phyloP scores from a whole-genome alignment of 345 rosid genomes.

The Crucihimalaya himalaica region DNA sequence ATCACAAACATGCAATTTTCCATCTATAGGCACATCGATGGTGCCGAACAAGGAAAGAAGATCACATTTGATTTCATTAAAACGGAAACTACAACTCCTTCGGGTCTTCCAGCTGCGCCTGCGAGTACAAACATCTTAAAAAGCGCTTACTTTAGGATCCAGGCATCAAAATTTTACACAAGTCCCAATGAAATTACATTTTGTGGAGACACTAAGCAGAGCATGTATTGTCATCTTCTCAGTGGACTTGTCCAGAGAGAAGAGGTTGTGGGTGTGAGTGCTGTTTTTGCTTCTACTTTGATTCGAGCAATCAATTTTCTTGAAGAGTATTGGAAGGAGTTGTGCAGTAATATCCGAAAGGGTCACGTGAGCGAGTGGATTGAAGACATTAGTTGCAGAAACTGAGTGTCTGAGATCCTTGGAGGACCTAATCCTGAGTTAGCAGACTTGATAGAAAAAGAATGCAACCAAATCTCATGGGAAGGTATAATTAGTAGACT shows the following conservation, averaged over 20 bases:
- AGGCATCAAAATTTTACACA: neutral
- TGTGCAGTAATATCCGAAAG: neutral
- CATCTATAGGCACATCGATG: neutral
- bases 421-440: conserved; percentile 1
- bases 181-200: neutral
- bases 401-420: neutral
- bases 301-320: neutral
- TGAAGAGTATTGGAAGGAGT: neutral
- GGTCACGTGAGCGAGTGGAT: neutral
- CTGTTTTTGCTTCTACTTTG: neutral
- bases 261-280: neutral
- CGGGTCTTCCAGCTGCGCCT: neutral
- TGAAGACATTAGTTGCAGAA: neutral
- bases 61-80: neutral
- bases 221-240: neutral
- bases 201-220: neutral
- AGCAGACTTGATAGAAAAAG: neutral
- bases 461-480: neutral
- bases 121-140: neutral
- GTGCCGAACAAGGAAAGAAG: neutral
- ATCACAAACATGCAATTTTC: neutral
- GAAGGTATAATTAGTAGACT: neutral
- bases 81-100: neutral
- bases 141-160: neutral
- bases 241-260: conserved; percentile 2